phyloP scores from a whole-genome alignment of 441 rosid genomes.

The Populus hybrid region DNA sequence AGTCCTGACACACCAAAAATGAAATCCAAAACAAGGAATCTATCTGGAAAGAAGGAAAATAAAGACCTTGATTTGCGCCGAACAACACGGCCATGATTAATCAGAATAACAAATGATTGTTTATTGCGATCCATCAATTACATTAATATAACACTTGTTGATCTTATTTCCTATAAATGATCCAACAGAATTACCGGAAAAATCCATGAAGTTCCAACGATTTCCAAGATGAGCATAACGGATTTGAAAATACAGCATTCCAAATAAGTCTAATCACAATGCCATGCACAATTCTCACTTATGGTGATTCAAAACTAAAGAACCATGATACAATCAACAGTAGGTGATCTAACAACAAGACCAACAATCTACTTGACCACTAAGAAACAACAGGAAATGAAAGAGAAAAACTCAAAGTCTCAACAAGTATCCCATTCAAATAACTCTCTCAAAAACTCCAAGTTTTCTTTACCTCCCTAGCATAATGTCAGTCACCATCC shows the following conservation, averaged over 20 bases:
- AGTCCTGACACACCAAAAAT: background rate
- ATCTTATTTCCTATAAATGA: conserved; percentile 1
- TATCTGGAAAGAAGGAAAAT: background rate
- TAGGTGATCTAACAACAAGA: background rate
- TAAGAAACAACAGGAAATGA: conserved; percentile 2
- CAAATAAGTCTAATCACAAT: background rate
- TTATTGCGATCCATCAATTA: background rate
- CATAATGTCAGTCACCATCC: background rate
- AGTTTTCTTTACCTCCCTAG: background rate
- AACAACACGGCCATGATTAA: background rate
- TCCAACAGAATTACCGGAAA: background rate
- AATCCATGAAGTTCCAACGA: background rate
- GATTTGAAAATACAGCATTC: background rate
- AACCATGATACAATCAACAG: conserved; percentile 1
- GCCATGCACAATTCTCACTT: conserved; percentile 14
- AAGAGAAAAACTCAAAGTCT: background rate
- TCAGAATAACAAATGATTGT: background rate
- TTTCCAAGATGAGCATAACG: conserved; percentile 19
- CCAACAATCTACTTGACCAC: conserved; percentile 8
- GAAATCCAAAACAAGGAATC: background rate
- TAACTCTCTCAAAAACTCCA: conserved; percentile 1
- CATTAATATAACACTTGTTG: conserved; percentile 1
- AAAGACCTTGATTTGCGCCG: background rate
- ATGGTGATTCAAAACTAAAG: background rate
- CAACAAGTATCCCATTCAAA: background rate